These are phyloP conservation scores for Hypoxylon sp. DNA, from an alignment of 2,329 filamentous ascomycete species.

Conservation along the genomic window DNA sequence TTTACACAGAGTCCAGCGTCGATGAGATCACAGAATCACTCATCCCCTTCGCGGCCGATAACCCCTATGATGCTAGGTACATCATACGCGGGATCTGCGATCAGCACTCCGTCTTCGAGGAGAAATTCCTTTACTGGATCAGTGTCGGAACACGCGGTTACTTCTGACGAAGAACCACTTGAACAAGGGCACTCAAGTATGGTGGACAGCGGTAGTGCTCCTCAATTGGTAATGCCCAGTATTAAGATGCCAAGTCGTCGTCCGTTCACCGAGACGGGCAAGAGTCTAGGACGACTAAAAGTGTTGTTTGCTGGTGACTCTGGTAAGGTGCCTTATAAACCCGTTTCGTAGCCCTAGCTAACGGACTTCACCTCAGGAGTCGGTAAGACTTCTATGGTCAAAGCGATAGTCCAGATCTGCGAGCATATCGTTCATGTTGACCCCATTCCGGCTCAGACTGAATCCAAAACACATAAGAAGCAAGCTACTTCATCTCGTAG, in stretches of 20 bases:
- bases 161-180: conserved; percentile 63
- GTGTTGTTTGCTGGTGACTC: conserved; percentile 85
- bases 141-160: conserved; percentile 60
- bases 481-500: conserved; percentile 40
- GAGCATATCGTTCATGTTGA: conserved; percentile 96
- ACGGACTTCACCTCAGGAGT: conserved; percentile 65
- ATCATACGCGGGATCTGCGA: conserved; percentile 57
- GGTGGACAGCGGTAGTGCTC: conserved; percentile 65
- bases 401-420: conserved; percentile 86
- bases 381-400: conserved; percentile 91
- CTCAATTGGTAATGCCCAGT: conserved; percentile 98
- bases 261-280: conserved; percentile 90
- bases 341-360: conserved; percentile 38
- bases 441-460: conserved; percentile 61
- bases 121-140: conserved; percentile 65
- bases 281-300: conserved; percentile 86
- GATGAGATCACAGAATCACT: conserved; percentile 49
- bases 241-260: conserved; percentile 89
- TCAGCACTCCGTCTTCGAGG: conserved; percentile 66
- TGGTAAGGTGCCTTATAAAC: conserved; percentile 62
- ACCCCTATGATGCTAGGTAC: conserved; percentile 61
- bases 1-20: conserved; percentile 52
- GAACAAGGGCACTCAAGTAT: conserved; percentile 57
- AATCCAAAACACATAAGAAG: conserved; percentile 36
- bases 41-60: conserved; percentile 58